These are phyloP conservation scores for Pulveroboletus sp. DNA, from an alignment of 768 basidiomycete species.

Conservation along the genomic window DNA sequence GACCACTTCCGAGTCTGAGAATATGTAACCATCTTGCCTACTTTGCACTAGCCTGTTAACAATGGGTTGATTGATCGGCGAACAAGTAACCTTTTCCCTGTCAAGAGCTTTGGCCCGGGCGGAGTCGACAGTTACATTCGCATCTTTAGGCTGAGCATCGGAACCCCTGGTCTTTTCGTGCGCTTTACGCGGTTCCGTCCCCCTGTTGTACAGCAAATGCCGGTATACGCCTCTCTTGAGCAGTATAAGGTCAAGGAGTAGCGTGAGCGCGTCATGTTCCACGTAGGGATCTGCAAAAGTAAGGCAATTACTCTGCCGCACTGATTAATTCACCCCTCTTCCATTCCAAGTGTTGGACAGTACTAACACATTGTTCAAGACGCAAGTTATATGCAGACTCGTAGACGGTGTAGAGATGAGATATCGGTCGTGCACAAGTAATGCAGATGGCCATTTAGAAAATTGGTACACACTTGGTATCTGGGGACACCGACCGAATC, in stretches of 20 bases:
- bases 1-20: conserved; percentile 51
- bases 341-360: background rate
- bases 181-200: conserved; percentile 54
- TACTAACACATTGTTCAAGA: conserved; percentile 78
- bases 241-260: conserved; percentile 76
- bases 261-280: conserved; percentile 70
- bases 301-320: conserved; percentile 50
- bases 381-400: conserved; percentile 72
- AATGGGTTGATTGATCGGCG: background rate
- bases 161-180: conserved; percentile 14
- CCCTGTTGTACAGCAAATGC: conserved; percentile 79
- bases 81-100: conserved; percentile 26
- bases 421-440: conserved; percentile 58
- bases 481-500: too few relatives aligned
- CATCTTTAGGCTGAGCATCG: background rate
- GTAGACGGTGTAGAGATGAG: conserved; percentile 78
- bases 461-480: too few relatives aligned
- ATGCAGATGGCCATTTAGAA: conserved; percentile 76
- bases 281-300: conserved; percentile 83
- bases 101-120: conserved; percentile 2
- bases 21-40: conserved; percentile 60
- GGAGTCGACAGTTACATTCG: background rate
- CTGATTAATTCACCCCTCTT: conserved; percentile 2
- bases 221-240: conserved; percentile 78
- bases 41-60: conserved; percentile 29